Base-by-base conservation (phyloP, 192 early-diverging fungal genomes). In the Allomyces javanicus region DNA sequence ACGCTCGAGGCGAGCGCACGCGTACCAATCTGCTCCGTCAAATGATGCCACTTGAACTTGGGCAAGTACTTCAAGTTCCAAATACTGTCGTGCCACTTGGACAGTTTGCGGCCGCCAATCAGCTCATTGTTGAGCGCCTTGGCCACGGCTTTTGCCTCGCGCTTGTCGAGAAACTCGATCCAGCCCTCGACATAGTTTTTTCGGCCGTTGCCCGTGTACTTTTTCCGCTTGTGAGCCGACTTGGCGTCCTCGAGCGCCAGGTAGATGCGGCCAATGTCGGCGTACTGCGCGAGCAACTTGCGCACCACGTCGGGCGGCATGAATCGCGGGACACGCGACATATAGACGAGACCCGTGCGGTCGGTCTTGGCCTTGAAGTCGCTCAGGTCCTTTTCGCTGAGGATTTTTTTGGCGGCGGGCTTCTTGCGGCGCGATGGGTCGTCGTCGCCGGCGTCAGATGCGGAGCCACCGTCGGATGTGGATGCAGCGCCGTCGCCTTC, bases 1-100 rank as follows among this genome's bases (percentile, higher is more conserved):
- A 10, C 0, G 27, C n/a, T 26, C 9, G 14, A 44, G 11, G 6
- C 12, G 4, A 11, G 25, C n/a, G n/a, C 14, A 63, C 73, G 65
- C 82, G 72, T 87, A 91, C 71, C 87, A 50, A 96, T 84, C 73
- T 93, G 91, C 67, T 95, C 96, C 17, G 90, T 90, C 64, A 98
- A 73, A 70, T 98, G 87, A 58, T 86, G 76, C 96, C 96, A 98
- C 71, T 98, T 98, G 78, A 98, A 98, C 64, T 86, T 85, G 40
- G 92, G 88, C 40, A 98, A 74, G 68, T 98, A 98, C 74, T 92
- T 92, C 63, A 98, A 86, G 72, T 89, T 96, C 96, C 96, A 98
- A 70, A 96, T 75, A 65, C 96, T 93, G 70, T 96, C 92, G 74
- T 93, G 88, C 72, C 91, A 93, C 65, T 79, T 81, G 62, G 79